Evolutionary conservation across 306 rosid genomes (phyloP).

Genomic region (Adenanthera pavonina): DNA sequence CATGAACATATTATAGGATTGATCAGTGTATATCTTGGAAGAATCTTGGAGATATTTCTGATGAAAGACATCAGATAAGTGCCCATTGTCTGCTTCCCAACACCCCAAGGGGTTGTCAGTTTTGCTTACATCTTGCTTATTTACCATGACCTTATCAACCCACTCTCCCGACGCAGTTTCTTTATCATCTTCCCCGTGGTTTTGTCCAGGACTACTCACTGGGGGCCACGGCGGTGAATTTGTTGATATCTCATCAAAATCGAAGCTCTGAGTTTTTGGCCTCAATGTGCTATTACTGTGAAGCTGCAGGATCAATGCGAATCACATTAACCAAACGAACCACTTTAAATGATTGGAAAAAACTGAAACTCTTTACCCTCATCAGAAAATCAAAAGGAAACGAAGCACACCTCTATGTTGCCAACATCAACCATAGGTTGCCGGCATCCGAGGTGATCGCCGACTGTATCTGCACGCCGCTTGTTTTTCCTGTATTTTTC

Average conservation of each 20-base stretch:
- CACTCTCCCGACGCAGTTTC: slow-evolving; percentile 78
- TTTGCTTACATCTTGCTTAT: slow-evolving; percentile 74
- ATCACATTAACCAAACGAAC: slow-evolving; percentile 19
- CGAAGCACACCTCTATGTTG: slow-evolving; percentile 60
- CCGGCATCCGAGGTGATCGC: slow-evolving; percentile 39
- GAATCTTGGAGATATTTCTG: slow-evolving; percentile 88
- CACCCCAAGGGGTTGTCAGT: slow-evolving; percentile 62
- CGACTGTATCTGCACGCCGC: slow-evolving; percentile 48
- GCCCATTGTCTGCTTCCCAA: slow-evolving; percentile 78
- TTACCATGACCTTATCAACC: slow-evolving; percentile 99
- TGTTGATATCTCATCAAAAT: slow-evolving; percentile 76
- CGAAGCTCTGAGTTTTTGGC: slow-evolving; percentile 74
- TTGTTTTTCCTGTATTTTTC: slow-evolving; percentile 56
- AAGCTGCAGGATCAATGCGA: slow-evolving; percentile 57
- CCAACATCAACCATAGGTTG: slow-evolving; percentile 68
- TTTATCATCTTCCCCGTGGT: slow-evolving; percentile 71
- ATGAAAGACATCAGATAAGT: slow-evolving; percentile 68
- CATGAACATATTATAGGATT: slow-evolving; percentile 64
- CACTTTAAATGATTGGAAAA: slow-evolving; percentile 10
- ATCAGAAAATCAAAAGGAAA: slow-evolving; percentile 18
- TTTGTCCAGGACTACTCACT: slow-evolving; percentile 64
- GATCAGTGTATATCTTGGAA: slow-evolving; percentile 66
- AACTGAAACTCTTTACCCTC: background rate
- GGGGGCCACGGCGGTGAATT: slow-evolving; percentile 97
- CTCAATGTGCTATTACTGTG: slow-evolving; percentile 54